These are phyloP conservation scores for Solanum pimpinellifolium DNA, from an alignment of 257 asterid species.

Conservation along the genomic window DNA sequence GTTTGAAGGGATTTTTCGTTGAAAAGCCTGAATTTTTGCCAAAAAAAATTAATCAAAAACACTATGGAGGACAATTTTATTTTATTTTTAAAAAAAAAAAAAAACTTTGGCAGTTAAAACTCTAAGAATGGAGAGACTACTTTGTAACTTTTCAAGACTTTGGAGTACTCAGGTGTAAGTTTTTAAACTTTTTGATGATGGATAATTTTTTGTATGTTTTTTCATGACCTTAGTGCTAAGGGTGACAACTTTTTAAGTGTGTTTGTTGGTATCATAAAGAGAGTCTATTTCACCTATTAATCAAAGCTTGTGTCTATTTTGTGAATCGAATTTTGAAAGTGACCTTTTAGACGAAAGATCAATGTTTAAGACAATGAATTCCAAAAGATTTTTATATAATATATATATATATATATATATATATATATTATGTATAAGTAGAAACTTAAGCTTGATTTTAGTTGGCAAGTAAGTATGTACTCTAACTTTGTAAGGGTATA, in stretches of 20 bases:
- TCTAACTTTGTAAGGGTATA: neutral
- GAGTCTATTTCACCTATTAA: neutral
- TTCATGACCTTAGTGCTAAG: neutral
- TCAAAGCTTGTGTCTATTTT: neutral
- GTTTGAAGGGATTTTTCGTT: no score
- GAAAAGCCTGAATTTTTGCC: no score
- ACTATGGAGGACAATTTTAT: neutral
- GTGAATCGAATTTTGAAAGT: neutral
- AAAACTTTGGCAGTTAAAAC: neutral
- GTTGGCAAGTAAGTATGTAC: neutral
- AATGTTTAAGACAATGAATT: no score
- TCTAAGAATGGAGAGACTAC: neutral
- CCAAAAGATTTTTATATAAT: no score
- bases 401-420: no score
- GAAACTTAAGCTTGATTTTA: neutral
- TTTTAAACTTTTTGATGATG: neutral
- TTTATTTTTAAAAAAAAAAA: no score
- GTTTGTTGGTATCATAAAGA: neutral
- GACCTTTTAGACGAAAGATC: neutral
- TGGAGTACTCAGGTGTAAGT: neutral
- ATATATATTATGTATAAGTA: no score
- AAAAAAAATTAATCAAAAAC: neutral
- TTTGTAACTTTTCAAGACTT: neutral
- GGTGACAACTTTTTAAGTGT: neutral
- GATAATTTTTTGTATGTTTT: neutral